Evolutionary conservation across 805 yeast genomes (phyloP), one percentile per base, ranked within the genome.

Genomic region (Debaryomyces hansenii): DNA sequence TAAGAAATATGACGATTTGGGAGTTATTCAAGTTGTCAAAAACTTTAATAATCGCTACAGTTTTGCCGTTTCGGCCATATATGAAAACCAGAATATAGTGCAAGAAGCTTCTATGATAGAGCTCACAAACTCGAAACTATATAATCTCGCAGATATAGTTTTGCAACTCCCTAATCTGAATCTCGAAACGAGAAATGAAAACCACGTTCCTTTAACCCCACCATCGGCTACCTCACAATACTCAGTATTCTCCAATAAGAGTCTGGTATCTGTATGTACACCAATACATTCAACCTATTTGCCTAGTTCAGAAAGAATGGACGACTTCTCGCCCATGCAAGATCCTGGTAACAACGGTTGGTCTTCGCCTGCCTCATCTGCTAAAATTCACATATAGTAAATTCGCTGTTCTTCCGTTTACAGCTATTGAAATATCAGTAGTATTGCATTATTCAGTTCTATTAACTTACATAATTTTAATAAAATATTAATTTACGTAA

Each of bases 1-100:
- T 27, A 77, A 76, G 45, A 80, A 80, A 57, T 77, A 79, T 54
- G 69, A 77, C 32, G 69, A 67, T 27, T 57, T 78, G 41, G 85
- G 85, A 1, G 85, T 80, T 10, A 69, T 78, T n/a, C 75, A 74
- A 14, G 82, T 78, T 15, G 56, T 71, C 18, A 62, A 62, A 49
- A 65, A 64, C 52, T 66, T 61, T 54, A 50, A 66, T 34, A 58
- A 51, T 33, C 37, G 48, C 18, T 45, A 44, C 37, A 40, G 45
- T 27, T 41, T 35, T 29, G 37, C 42, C 15, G 44, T 49, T 5
- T 53, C 59, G 41, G 60, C 54, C 37, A 53, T 65, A 20, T 53
- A 61, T 43, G 64, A 64, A 34, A 56, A 59, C 45, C 59, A 44
- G 14, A 27, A 37, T 7, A 29, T 20, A 7, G 28, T 48, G 8